A percentile compares a stretch with the other conserved stretches of the same genome.
Conservation (phyloP, 192 early-diverging fungal species). For the Martensiomyces pterosporus region DNA sequence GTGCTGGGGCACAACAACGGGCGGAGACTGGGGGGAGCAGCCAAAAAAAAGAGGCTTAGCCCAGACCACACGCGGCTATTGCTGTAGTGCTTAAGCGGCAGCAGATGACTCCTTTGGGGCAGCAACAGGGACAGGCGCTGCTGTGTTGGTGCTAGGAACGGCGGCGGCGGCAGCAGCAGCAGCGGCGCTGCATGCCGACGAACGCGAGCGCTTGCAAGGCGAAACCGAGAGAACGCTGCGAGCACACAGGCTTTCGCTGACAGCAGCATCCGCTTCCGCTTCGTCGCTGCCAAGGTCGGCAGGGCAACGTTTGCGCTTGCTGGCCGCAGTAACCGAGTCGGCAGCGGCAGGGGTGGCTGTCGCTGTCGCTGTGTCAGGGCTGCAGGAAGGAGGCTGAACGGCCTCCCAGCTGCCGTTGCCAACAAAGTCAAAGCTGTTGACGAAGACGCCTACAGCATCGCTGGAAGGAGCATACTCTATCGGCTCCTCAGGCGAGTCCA, state of each 20-base stretch:
- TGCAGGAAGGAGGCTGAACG: constrained; percentile 8
- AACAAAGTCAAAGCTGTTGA: constrained; percentile 19
- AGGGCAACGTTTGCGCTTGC: neutral
- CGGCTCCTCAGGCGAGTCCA: constrained; percentile 23
- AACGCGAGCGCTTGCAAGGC: constrained; percentile 50
- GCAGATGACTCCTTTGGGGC: constrained; percentile 8
- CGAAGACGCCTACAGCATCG: constrained; percentile 37
- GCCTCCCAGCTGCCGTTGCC: constrained; percentile 39
- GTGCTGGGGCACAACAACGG: too few relatives aligned
- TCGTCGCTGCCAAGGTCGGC: neutral
- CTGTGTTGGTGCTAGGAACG: constrained; percentile 14
- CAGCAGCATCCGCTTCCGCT: neutral
- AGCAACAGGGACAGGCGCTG: constrained; percentile 3
- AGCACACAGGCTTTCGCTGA: neutral
- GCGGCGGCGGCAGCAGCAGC: too few relatives aligned
- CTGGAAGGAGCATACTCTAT: constrained; percentile 23
- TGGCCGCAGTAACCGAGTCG: neutral
- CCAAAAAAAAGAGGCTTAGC: too few relatives aligned
- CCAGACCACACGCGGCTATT: too few relatives aligned
- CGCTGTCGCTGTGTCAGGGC: neutral
- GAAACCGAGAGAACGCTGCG: constrained; percentile 24
- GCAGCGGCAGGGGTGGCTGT: neutral
- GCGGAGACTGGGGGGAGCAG: too few relatives aligned
- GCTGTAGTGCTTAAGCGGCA: too few relatives aligned
- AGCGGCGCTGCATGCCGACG: constrained; percentile 16